These are phyloP conservation scores for Tolypocladium nubicola DNA, from an alignment of 2,329 filamentous ascomycete genomes.

Conservation along the genomic window DNA sequence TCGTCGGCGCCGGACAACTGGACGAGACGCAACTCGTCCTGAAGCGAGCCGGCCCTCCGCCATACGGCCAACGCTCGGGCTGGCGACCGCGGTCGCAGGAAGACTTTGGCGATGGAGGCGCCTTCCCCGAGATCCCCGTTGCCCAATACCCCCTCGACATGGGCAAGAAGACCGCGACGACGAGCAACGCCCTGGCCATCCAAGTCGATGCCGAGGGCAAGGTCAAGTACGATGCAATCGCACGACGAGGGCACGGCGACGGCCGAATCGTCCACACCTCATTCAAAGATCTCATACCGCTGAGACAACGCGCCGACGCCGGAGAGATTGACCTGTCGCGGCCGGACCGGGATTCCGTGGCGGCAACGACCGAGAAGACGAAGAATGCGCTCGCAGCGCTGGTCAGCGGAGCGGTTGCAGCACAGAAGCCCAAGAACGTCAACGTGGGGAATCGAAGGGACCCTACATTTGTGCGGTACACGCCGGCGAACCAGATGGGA, in stretches of 20 bases:
- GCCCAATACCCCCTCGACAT: constrained; percentile 95
- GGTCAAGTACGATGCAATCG: constrained; percentile 94
- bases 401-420: constrained; percentile 74
- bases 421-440: constrained; percentile 94
- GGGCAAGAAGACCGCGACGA: constrained; percentile 65
- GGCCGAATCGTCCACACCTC: constrained; percentile 82
- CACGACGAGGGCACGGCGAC: constrained; percentile 75
- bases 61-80: constrained; percentile 77
- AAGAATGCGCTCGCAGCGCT: constrained; percentile 74
- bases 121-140: constrained; percentile 86
- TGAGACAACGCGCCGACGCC: constrained; percentile 84
- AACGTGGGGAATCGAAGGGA: constrained; percentile 72
- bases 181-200: constrained; percentile 81
- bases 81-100: constrained; percentile 85
- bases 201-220: constrained; percentile 88
- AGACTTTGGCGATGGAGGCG: constrained; percentile 92
- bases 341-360: constrained; percentile 75
- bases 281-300: constrained; percentile 92
- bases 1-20: constrained; percentile 68
- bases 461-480: constrained; percentile 90
- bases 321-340: constrained; percentile 82
- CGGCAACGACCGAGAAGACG: constrained; percentile 76
- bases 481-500: constrained; percentile 94
- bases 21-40: constrained; percentile 80
- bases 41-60: constrained; percentile 72